Evolutionary conservation across 2,329 filamentous ascomycete species (phyloP), one percentile per base, ranked within the genome.

Genomic region (Decorospora gaudefroyi): DNA sequence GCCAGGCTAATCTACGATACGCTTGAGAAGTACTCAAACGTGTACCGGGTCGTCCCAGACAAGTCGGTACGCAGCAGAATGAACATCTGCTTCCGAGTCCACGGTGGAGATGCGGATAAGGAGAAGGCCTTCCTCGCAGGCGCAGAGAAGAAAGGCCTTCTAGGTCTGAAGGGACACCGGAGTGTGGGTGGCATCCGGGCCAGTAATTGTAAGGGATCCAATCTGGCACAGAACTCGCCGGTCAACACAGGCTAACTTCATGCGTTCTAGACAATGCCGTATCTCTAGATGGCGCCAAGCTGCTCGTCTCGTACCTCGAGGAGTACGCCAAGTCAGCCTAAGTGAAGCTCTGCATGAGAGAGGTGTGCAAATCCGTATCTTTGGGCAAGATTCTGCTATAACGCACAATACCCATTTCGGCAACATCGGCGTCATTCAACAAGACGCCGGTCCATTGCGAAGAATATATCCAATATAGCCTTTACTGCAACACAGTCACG

Each of bases 61-160:
- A 87, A 87, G 72, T 75, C 76, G 15, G 86, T 80, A 3, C 86
- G 91, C 43, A 95, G 88, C 59, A 78, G 90, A 42, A 96, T 97
- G 87, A 97, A 97, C 72, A 88, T 97, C 46, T 96, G 90, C 78
- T 96, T 96, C 78, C 78, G 90, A 11, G 79, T 95, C 12, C 76
- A 76, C 33, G 80, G 78, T 30, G 82, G 85, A 28, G 75, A 83
- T 46, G 83, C 85, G 37, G 84, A 80, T 9, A 79, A 84, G 15
- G 91, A 97, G 70, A 88, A 90, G 71, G 78, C 78, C 0, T 97
- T 97, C 73, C 70, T 97, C 31, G 80, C 85, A 48, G 83, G 87
- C 33, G 86, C 84, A 1, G 82, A 86, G 47, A 80, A 81, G 48
- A 77, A 76, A 39, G 83, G 87, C 0, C 75, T 96, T 16, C 82